Percentiles rank a stretch among this genome's conserved stretches.
Evolutionary conservation across 2,329 filamentous ascomycete genomes (phyloP).

Genomic region (Lecanicillium sp.): DNA sequence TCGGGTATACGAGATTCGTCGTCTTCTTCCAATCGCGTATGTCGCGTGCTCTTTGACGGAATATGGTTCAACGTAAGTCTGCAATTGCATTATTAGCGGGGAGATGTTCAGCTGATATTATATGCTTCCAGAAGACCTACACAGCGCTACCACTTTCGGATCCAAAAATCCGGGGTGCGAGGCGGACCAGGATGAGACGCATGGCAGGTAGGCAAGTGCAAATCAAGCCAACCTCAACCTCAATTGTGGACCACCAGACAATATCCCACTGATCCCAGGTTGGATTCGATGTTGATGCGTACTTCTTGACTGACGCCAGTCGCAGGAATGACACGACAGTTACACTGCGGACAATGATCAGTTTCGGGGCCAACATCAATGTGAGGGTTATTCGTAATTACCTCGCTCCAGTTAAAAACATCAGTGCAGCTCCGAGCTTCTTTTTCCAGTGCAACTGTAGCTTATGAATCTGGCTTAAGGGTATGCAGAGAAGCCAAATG

Average conservation of each 20-base stretch:
- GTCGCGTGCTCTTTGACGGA: background rate
- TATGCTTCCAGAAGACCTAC: background rate
- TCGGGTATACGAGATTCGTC: no score
- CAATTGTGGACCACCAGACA: conserved; percentile 26
- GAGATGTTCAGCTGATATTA: background rate
- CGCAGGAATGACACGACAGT: conserved; percentile 28
- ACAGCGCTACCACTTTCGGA: background rate
- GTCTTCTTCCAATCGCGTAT: background rate
- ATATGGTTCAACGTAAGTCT: background rate
- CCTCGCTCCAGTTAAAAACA: conserved; percentile 39
- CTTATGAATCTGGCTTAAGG: conserved; percentile 33
- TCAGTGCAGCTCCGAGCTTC: conserved; percentile 35
- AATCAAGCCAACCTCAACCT: conserved; percentile 28
- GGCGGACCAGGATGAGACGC: conserved; percentile 20
- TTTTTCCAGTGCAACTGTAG: conserved; percentile 36
- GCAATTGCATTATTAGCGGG: background rate
- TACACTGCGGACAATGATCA: conserved; percentile 15
- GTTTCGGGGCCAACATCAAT: background rate
- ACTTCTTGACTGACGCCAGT: conserved; percentile 23
- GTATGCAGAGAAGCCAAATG: conserved; percentile 40
- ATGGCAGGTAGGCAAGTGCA: conserved; percentile 28
- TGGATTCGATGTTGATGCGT: conserved; percentile 23
- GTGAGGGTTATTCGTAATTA: conserved; percentile 14
- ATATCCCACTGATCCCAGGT: conserved; percentile 25
- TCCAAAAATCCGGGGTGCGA: conserved; percentile 6